Evolutionary conservation across 805 yeast genomes (phyloP), one percentile per base, ranked within the genome.

Genomic region (Teunomyces atbi): DNA sequence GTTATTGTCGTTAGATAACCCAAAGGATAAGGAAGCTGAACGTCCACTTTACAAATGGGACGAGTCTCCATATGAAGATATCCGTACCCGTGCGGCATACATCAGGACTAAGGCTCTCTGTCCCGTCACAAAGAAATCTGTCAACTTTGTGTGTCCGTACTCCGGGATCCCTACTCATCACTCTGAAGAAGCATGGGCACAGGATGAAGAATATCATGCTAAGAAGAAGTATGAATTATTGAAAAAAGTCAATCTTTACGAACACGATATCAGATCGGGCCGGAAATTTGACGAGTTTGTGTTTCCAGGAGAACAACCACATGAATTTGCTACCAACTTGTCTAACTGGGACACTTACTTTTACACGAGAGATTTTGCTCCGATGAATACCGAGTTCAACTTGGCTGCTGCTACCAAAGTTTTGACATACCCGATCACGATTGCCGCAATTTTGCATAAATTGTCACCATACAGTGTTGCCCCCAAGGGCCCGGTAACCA

Each of bases 91-190:
- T 50, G 97, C 98, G 1, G 97, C 96, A 16, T 81, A 84, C 47
- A 94, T 92, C 51, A 79, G 91, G 61, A 85, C 96, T 4, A 76
- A 83, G 50, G 97, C 96, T 8, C 79, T 80, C 59, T 92, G 98
- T 65, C 98, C 97, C 0, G 94, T 91, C 10, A 91, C 97, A 0
- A 76, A 82, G 15, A 78, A 83, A 52, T 84, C 86, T 39, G 88
- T 94, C 48, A 77, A 84, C 54, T 94, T 76, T 64, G 88, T 91
- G 1, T 94, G 98, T 69, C 99, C 99, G 1, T 71, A 79, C 46
- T 87, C 96, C 4, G 99, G 99, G 2, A 90, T 94, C 42, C 99
- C 99, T 19, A 94, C 99, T 3, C 99, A 94, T 65, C 95, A 89
- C 61, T 83, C 89, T 16, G 76, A 77, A 60, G 89, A 86, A 53